Conservation (phyloP, 768 basidiomycete species). For the Kwoniella sp. region DNA sequence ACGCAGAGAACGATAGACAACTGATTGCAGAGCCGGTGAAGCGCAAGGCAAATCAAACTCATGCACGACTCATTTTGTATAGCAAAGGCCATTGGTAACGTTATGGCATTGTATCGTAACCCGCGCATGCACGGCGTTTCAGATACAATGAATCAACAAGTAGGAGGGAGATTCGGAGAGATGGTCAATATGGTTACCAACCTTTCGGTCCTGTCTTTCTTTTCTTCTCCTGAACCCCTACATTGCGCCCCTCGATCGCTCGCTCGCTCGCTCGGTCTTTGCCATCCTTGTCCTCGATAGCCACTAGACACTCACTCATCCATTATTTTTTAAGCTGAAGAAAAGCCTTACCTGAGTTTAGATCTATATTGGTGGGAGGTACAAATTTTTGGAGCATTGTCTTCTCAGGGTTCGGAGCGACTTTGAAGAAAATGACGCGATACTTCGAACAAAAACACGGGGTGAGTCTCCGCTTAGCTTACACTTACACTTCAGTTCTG, state of each 20-base stretch:
- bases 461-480: not conserved
- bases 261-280: not conserved
- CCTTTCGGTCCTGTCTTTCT: too few relatives aligned
- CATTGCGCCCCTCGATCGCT: not conserved
- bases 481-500: not conserved
- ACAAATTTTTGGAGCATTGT: not conserved
- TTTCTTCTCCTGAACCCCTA: not conserved
- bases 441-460: not conserved
- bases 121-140: slow-evolving; percentile 1
- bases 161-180: not conserved
- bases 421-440: not conserved
- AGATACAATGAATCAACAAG: not conserved
- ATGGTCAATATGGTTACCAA: not conserved
- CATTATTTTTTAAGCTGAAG: not conserved
- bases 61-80: too few relatives aligned
- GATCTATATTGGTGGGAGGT: not conserved
- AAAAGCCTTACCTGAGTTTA: too few relatives aligned
- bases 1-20: not conserved
- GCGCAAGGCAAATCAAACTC: too few relatives aligned
- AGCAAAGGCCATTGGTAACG: too few relatives aligned
- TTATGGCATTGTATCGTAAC: too few relatives aligned
- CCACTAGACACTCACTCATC: not conserved
- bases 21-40: too few relatives aligned
- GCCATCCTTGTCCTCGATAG: not conserved
- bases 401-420: not conserved